These are phyloP conservation scores for Apiotrichum porosum DNA, from an alignment of 1,284 basidiomycete genomes.

Conservation along the genomic window DNA sequence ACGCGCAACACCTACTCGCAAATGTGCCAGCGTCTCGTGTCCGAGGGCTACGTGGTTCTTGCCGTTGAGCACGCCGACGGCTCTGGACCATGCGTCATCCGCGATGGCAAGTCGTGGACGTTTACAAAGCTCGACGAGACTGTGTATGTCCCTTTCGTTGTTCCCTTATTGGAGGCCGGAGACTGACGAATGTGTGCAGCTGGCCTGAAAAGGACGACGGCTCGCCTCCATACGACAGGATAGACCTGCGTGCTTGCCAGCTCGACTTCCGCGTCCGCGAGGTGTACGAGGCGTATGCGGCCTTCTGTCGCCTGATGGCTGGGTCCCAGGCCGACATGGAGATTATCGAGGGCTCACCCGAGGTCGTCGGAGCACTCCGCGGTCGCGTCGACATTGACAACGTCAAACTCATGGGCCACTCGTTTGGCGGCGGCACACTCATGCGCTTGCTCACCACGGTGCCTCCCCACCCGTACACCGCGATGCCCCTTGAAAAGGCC, in stretches of 20 bases:
- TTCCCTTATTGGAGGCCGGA: too few species aligned
- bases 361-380: conserved; percentile 50
- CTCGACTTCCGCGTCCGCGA: conserved; percentile 62
- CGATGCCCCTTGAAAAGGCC: conserved; percentile 55
- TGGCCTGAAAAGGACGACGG: not conserved
- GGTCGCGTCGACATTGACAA: conserved; percentile 47
- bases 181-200: too few species aligned
- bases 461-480: conserved; percentile 26
- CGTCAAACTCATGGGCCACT: conserved; percentile 62
- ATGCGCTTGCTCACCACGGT: conserved; percentile 16
- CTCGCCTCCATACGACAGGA: conserved; percentile 4
- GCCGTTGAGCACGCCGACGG: conserved; percentile 75
- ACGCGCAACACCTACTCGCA: conserved; percentile 63
- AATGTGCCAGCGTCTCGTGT: conserved; percentile 63
- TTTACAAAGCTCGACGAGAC: conserved; percentile 53
- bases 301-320: conserved; percentile 30
- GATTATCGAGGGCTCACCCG: conserved; percentile 4
- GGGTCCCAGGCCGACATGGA: conserved; percentile 3
- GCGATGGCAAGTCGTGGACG: conserved; percentile 1
- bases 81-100: conserved; percentile 55
- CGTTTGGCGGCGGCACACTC: conserved; percentile 69
- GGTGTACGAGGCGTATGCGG: conserved; percentile 57
- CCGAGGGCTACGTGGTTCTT: conserved; percentile 68
- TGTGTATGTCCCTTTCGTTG: conserved; percentile 52
- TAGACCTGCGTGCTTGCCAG: conserved; percentile 59